These are phyloP conservation scores for Bipolaris victoriae DNA, from an alignment of 2,329 filamentous ascomycete genomes.

Conservation along the genomic window DNA sequence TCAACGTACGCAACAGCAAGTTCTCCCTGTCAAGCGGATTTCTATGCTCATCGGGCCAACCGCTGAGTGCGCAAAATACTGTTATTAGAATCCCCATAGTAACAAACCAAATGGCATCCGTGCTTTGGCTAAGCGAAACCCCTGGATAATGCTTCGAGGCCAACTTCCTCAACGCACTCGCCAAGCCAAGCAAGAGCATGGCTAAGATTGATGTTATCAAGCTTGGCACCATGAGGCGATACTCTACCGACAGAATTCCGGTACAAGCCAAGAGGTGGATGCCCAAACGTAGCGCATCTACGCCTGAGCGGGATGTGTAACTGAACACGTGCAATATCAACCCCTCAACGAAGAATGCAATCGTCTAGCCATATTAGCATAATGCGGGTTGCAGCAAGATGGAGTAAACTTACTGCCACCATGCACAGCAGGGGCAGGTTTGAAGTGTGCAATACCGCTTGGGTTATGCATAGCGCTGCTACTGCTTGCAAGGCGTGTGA, in stretches of 20 bases:
- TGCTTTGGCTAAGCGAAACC: neutral
- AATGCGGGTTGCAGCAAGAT: neutral
- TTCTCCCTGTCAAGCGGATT: conserved; percentile 13
- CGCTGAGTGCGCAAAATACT: conserved; percentile 10
- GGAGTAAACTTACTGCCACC: conserved; percentile 34
- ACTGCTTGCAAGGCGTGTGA: conserved; percentile 22
- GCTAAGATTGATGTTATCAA: conserved; percentile 31
- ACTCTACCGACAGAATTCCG: conserved; percentile 34
- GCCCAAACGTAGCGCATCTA: conserved; percentile 21
- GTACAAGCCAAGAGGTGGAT: conserved; percentile 24
- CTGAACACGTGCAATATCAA: conserved; percentile 15
- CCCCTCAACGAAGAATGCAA: conserved; percentile 28
- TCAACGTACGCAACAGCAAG: conserved; percentile 19
- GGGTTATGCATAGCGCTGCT: conserved; percentile 33
- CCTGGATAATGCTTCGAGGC: conserved; percentile 14
- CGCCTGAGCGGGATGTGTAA: conserved; percentile 11
- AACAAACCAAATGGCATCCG: conserved; percentile 3
- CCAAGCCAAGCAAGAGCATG: conserved; percentile 29
- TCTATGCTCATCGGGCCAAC: conserved; percentile 9
- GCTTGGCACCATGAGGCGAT: conserved; percentile 30
- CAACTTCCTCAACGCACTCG: conserved; percentile 22
- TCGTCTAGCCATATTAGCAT: conserved; percentile 16
- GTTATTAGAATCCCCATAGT: conserved; percentile 12
- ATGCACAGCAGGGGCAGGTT: conserved; percentile 41
- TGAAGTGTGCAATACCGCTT: conserved; percentile 40